Evolutionary conservation across 2,329 filamentous ascomycete genomes (phyloP), one percentile per base, ranked within the genome.

Genomic region (Diaporthe longicolla): DNA sequence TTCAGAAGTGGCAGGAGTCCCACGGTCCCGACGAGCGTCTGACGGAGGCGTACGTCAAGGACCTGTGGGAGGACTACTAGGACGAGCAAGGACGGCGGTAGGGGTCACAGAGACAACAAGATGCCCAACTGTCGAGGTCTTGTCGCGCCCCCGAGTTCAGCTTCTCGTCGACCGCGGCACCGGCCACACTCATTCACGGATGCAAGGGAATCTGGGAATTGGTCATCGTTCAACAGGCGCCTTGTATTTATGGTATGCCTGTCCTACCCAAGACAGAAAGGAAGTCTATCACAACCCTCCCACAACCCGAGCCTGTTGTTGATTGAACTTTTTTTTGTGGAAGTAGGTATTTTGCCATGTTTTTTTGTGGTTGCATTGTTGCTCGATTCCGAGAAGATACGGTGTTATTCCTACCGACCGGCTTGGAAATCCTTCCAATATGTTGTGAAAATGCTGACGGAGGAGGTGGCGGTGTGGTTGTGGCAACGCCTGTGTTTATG

Each of bases 1-100:
- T 98, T 81, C 89, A 91, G 19, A 90, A 92, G 73, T 99, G 97
- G 97, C 95, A 98, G 88, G 92, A 97, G 84, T 86, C 89, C 78
- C 94, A 92, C 83, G 96, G 95, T 0, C 86, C 90, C 70, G 95
- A 98, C 84, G 87, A 92, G 81, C 85, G 91, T 76, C 84, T 99
- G 82, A 98, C 97, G 0, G 94, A 97, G 83, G 93, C 88, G 1
- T 98, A 94, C 83, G 87, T 89, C 72, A 94, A 94, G 84, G 94
- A 98, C 84, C 85, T 98, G 65, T 98, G 96, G 96, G 88, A 89
- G 77, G 87, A 90, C 74, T 87, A 86, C 52, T 88, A 87, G 65
- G 43, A n/a, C 21, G 17, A 29, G 10, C 48, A 54, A 26, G 19
- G 17, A 32, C 15, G 17, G 2, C 13, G 37, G 15, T 9, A 40